Percentiles rank a stretch among this genome's conserved stretches.
phyloP scores from a whole-genome alignment of 192 early-diverging fungal species.

The Coemansia biformis region DNA sequence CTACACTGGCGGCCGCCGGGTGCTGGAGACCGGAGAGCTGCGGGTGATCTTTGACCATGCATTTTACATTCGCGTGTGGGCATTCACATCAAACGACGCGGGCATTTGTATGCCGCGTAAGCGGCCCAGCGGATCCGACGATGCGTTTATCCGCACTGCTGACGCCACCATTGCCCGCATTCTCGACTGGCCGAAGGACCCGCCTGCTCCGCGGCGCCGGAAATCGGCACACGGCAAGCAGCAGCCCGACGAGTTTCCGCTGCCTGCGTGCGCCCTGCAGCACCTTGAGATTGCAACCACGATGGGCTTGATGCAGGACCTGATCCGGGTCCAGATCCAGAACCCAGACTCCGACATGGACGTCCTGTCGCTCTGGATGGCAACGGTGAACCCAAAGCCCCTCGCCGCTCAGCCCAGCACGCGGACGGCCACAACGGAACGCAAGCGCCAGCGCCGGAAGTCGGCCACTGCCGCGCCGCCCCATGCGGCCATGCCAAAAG shows the following conservation, averaged over 20 bases:
- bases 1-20: slow-evolving; percentile 31
- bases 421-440: background rate
- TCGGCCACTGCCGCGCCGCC: background rate
- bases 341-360: slow-evolving; percentile 1
- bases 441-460: slow-evolving; percentile 7
- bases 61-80: slow-evolving; percentile 40
- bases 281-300: slow-evolving; percentile 40
- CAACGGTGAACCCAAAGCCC: background rate
- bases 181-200: slow-evolving; percentile 33
- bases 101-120: slow-evolving; percentile 30
- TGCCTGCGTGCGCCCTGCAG: slow-evolving; percentile 27
- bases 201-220: slow-evolving; percentile 19
- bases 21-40: slow-evolving; percentile 35
- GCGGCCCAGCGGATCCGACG: slow-evolving; percentile 24
- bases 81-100: slow-evolving; percentile 24
- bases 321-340: slow-evolving; percentile 16
- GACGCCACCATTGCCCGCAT: slow-evolving; percentile 39
- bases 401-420: background rate
- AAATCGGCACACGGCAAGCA: slow-evolving; percentile 36
- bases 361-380: slow-evolving; percentile 19
- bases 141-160: slow-evolving; percentile 17
- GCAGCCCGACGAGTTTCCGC: slow-evolving; percentile 38
- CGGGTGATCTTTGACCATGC: slow-evolving; percentile 27
- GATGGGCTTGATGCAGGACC: slow-evolving; percentile 18
- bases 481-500: too few relatives aligned